Evolutionary conservation across 371 early-diverging fungal species (phyloP), one percentile per base, ranked within the genome.

Genomic region (Polyrhizophydium stewartii): DNA sequence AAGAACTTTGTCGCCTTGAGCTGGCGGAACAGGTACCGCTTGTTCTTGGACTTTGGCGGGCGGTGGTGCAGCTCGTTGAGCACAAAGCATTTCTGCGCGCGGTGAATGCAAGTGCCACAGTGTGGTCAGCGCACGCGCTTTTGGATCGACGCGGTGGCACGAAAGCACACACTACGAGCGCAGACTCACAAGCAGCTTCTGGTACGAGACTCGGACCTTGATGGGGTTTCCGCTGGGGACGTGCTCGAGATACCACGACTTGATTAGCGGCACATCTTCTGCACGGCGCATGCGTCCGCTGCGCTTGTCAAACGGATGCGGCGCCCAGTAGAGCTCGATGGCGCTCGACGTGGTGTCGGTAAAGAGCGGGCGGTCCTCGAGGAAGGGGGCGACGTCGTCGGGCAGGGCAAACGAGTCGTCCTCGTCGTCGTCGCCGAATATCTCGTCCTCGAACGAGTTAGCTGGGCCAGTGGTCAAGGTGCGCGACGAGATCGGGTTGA

Each of bases 191-290:
- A 98, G 81, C 56, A 98, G 76, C 78, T 96, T 97, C 72, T 98
- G 97, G 72, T 97, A 97, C 0, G 97, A 97, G 7, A 97, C 97
- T 31, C 98, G 91, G 55, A 96, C 94, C 74, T 98, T 98, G 65
- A 96, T 94, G 22, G 97, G 98, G 73, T 93, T 89, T 32, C 87
- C 89, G 24, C 91, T 85, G 25, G 97, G 93, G 64, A 91, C 89
- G 72, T 94, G 97, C 71, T 98, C 97, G 67, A 97, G 78, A 71
- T 96, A 98, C 97, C 98, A 98, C 59, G 86, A 87, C 82, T 96
- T 96, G 58, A 98, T 91, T 41, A 97, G 77, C 17, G 97, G 94
- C 22, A 98, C 82, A 74, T 98, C 98, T 73, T 90, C 85, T 21
- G 97, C 96, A 68, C 99, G 87, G 30, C 96, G 86, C n/a, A 89